Conservation (phyloP, 2,329 filamentous ascomycete species). For the Neospermospora avenae region DNA sequence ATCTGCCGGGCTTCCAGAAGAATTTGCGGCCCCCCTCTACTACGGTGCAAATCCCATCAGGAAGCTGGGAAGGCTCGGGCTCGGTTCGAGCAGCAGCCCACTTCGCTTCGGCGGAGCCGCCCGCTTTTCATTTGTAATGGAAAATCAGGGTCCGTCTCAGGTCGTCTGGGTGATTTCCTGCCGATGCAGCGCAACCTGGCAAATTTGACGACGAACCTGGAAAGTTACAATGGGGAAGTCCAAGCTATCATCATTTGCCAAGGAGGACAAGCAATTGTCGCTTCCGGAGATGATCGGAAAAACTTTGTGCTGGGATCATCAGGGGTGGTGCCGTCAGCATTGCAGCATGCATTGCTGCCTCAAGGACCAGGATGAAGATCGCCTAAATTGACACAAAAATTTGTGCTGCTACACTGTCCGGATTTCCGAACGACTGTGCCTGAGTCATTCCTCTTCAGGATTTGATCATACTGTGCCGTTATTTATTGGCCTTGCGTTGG, state of each 20-base stretch:
- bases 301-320: slow-evolving; percentile 4
- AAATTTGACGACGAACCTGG: neutral
- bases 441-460: neutral
- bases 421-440: neutral
- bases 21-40: slow-evolving; percentile 5
- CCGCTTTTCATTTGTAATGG: slow-evolving; percentile 11
- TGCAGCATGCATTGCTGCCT: slow-evolving; percentile 2
- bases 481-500: too few species aligned
- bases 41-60: slow-evolving; percentile 9
- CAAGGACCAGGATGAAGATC: neutral
- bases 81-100: slow-evolving; percentile 12
- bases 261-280: neutral
- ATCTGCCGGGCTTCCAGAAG: slow-evolving; percentile 18
- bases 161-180: neutral
- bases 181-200: neutral
- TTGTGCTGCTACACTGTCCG: neutral
- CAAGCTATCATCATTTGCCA: too few species aligned
- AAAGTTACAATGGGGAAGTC: neutral
- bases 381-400: slow-evolving; percentile 8
- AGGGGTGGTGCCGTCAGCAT: slow-evolving; percentile 5
- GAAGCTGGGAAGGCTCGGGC: too few species aligned
- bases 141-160: neutral
- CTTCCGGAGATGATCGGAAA: slow-evolving; percentile 12
- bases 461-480: too few species aligned
- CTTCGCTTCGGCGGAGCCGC: slow-evolving; percentile 13